These are phyloP conservation scores for Lathyrus oleraceus DNA, from an alignment of 306 rosid species.

Conservation along the genomic window DNA sequence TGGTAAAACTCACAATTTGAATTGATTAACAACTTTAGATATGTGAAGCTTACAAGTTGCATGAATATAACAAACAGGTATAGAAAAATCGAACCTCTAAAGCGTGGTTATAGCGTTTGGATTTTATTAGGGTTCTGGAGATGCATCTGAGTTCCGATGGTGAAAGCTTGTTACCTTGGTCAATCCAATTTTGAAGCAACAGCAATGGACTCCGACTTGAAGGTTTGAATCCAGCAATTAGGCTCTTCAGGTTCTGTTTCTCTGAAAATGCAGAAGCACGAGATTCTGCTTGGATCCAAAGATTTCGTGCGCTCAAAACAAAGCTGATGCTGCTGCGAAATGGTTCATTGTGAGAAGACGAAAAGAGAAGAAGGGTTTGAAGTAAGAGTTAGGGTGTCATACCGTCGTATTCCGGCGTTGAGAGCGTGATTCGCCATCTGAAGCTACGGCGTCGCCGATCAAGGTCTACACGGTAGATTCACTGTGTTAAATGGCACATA, in stretches of 20 bases:
- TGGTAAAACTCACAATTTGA: not conserved
- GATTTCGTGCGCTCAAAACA: constrained; percentile 23
- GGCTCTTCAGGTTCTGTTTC: constrained; percentile 36
- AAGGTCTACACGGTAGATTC: not conserved
- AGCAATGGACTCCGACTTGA: constrained; percentile 33
- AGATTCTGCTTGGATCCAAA: constrained; percentile 32
- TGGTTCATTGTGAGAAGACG: not conserved
- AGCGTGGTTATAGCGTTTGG: constrained; percentile 61
- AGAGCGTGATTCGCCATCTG: constrained; percentile 46
- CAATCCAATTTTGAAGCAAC: constrained; percentile 49
- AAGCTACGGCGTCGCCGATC: not conserved
- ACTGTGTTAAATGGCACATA: not conserved
- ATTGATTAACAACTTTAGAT: not conserved
- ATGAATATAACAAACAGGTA: not conserved
- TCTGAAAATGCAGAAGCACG: constrained; percentile 20
- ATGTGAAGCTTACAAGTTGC: not conserved
- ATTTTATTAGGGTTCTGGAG: constrained; percentile 44
- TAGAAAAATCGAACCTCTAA: constrained; percentile 53
- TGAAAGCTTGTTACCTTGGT: constrained; percentile 49
- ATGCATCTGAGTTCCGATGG: constrained; percentile 53
- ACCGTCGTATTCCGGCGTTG: constrained; percentile 43
- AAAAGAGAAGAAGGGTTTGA: not conserved
- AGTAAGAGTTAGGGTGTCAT: constrained; percentile 8
- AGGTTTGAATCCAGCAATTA: constrained; percentile 38
- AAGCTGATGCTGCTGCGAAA: constrained; percentile 35